Percentiles rank a stretch among this genome's conserved stretches.
These are phyloP conservation scores for Fusarium duplospermum DNA, from an alignment of 2,329 filamentous ascomycete genomes.

Conservation along the genomic window DNA sequence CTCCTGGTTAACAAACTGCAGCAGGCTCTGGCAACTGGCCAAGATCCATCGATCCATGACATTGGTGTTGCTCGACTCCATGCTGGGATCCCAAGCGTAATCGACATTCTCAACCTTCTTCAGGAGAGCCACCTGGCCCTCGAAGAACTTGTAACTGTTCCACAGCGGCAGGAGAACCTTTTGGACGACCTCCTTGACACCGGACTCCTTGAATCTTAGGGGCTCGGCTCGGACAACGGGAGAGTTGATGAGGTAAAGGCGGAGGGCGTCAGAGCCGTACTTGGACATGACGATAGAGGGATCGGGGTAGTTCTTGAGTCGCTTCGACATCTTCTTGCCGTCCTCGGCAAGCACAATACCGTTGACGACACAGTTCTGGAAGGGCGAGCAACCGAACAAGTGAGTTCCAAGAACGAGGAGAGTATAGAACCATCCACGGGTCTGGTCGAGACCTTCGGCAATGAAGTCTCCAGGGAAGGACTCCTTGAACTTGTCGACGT, in stretches of 20 bases:
- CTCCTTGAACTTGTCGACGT: conserved; percentile 81
- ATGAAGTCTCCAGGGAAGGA: conserved; percentile 95
- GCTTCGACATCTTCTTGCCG: conserved; percentile 99
- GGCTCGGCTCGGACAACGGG: conserved; percentile 94
- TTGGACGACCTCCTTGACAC: conserved; percentile 94
- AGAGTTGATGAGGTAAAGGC: conserved; percentile 96
- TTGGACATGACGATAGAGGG: conserved; percentile 84
- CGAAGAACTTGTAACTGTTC: conserved; percentile 98
- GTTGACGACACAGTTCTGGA: conserved; percentile 97
- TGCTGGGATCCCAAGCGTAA: conserved; percentile 81
- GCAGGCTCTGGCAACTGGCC: conserved; percentile 88
- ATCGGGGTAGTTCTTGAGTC: conserved; percentile 95
- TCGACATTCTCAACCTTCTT: conserved; percentile 87
- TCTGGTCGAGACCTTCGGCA: conserved; percentile 92
- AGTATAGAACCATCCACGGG: conserved; percentile 97
- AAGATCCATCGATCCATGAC: conserved; percentile 98
- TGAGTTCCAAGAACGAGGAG: conserved; percentile 89
- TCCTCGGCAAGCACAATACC: conserved; percentile 94
- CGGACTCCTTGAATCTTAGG: conserved; percentile 88
- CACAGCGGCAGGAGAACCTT: conserved; percentile 91
- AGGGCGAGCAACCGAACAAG: conserved; percentile 85
- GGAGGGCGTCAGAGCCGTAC: conserved; percentile 91
- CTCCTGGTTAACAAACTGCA: conserved; percentile 92
- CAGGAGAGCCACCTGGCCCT: conserved; percentile 84
- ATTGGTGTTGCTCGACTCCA: conserved; percentile 82